phyloP scores from a whole-genome alignment of 768 basidiomycete species.

The Baorangia bicolor region DNA sequence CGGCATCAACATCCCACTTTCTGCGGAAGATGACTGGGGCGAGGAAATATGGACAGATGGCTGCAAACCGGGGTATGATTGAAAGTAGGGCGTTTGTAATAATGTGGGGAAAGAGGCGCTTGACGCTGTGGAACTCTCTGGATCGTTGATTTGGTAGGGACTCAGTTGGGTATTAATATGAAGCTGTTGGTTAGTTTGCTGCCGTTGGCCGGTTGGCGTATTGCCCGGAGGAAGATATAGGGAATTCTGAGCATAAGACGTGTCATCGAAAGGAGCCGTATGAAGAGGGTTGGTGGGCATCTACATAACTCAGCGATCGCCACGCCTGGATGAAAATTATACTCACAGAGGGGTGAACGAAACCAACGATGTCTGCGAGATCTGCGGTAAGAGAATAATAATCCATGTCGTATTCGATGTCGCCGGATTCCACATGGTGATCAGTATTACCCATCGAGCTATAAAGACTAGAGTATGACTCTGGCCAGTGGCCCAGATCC shows the following conservation, averaged over 20 bases:
- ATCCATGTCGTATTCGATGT: not conserved
- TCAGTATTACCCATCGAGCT: not conserved
- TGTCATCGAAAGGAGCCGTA: not conserved
- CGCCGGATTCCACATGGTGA: not conserved
- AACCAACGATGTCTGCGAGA: not conserved
- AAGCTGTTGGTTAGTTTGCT: slow-evolving; percentile 13
- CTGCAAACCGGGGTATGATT: not conserved
- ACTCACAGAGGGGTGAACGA: slow-evolving; percentile 13
- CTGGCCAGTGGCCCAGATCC: slow-evolving; percentile 1
- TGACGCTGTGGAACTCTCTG: slow-evolving; percentile 18
- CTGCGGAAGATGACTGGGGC: slow-evolving; percentile 12
- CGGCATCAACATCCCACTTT: not conserved
- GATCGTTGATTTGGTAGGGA: slow-evolving; percentile 2
- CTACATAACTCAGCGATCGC: slow-evolving; percentile 10
- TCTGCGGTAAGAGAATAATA: not conserved
- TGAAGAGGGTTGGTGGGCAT: not conserved
- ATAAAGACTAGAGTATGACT: slow-evolving; percentile 3
- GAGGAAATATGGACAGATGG: slow-evolving; percentile 7
- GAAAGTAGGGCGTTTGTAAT: slow-evolving; percentile 13
- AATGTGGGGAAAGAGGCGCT: slow-evolving; percentile 1
- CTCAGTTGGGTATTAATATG: slow-evolving; percentile 20
- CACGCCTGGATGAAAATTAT: not conserved
- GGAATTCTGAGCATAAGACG: not conserved
- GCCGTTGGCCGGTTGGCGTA: not conserved
- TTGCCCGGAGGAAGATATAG: not conserved